phyloP scores from a whole-genome alignment of 441 rosid genomes.

The Jatropha podagrica region DNA sequence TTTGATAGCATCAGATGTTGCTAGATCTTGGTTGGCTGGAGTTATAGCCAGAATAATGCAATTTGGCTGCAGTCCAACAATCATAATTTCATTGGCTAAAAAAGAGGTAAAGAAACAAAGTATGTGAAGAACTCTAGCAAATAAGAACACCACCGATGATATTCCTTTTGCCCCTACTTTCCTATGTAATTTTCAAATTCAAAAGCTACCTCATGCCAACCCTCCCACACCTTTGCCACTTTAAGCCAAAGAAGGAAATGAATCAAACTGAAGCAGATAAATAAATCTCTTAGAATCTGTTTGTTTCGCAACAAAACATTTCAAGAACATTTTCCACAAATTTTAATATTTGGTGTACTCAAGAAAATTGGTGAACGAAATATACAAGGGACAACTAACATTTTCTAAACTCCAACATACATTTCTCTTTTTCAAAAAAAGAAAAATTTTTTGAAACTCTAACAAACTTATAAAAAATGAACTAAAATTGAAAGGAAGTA shows the following conservation, averaged over 20 bases:
- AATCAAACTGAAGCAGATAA: not conserved
- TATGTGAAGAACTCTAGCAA: not conserved
- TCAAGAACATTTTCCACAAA: no score
- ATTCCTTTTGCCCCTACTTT: not conserved
- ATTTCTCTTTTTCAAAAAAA: no score
- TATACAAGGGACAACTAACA: no score
- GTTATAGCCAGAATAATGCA: constrained; percentile 83
- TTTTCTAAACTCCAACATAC: no score
- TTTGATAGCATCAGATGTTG: constrained; percentile 82
- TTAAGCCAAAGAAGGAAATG: not conserved
- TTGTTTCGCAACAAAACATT: no score
- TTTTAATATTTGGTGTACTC: no score
- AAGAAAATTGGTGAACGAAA: no score
- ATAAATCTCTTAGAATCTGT: no score
- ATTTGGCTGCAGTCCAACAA: constrained; percentile 53
- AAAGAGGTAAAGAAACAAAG: not conserved
- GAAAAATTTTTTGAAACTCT: no score
- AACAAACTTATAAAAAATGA: no score
- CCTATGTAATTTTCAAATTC: not conserved
- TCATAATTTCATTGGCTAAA: constrained; percentile 6
- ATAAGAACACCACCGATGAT: not conserved
- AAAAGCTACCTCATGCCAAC: not conserved
- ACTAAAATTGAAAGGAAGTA: no score
- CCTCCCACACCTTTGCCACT: not conserved
- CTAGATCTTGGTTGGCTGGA: constrained; percentile 86